phyloP scores from a whole-genome alignment of 306 rosid species.

The Ochetophila trinervis region DNA sequence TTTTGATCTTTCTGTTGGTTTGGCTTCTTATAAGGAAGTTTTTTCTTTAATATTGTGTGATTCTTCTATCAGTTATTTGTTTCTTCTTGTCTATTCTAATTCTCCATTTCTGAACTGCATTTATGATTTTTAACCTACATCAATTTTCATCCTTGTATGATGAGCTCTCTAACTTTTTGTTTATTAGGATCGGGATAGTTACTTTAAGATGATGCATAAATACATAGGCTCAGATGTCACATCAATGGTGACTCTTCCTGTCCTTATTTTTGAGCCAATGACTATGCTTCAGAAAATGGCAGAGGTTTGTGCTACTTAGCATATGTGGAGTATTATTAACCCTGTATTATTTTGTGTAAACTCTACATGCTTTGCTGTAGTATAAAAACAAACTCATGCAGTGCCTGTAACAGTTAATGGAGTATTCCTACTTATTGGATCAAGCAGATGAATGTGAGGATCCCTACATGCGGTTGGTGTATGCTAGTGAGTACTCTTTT shows the following conservation, averaged over 20 bases:
- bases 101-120: background rate
- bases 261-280: conserved; percentile 90
- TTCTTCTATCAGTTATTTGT: no score
- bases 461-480: conserved; percentile 74
- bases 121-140: background rate
- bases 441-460: conserved; percentile 82
- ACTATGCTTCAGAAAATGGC: conserved; percentile 95
- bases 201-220: conserved; percentile 96
- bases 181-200: conserved; percentile 79
- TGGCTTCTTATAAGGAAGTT: no score
- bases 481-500: conserved; percentile 57
- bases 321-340: conserved; percentile 1
- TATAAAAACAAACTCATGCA: conserved; percentile 20
- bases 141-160: conserved; percentile 14
- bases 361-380: background rate
- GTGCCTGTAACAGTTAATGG: conserved; percentile 69
- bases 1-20: no score
- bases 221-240: conserved; percentile 82
- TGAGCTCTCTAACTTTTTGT: conserved; percentile 9
- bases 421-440: conserved; percentile 80
- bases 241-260: conserved; percentile 89
- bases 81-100: background rate
- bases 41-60: no score
- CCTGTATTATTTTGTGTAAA: conserved; percentile 11
- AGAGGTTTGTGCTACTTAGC: conserved; percentile 55